Conservation (phyloP, 345 rosid genomes). For the Populus euphratica region DNA sequence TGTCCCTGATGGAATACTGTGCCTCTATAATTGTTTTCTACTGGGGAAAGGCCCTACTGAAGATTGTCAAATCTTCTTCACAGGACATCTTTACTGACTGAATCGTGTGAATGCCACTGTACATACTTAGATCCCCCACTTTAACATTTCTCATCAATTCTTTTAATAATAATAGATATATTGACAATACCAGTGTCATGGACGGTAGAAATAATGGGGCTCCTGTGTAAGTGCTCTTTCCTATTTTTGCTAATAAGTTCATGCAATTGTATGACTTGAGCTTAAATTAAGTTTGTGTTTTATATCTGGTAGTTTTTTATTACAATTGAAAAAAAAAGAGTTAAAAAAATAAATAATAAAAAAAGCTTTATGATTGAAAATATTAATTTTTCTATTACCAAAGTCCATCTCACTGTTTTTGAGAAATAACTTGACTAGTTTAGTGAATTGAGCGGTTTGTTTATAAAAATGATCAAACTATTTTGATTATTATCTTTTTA, state of each 20-base stretch:
- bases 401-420: accelerated
- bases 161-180: neutral
- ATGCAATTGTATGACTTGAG: neutral
- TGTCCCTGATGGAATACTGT: neutral
- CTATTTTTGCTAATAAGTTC: neutral
- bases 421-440: accelerated
- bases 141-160: neutral
- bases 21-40: constrained; percentile 1
- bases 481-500: no score
- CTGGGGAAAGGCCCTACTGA: neutral
- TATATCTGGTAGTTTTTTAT: no score
- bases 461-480: accelerated
- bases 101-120: neutral
- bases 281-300: no score
- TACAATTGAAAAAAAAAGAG: no score
- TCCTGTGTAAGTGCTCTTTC: neutral
- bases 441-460: no score
- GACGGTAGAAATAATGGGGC: neutral
- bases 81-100: neutral
- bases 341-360: no score
- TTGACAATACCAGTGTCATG: neutral
- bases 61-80: constrained; percentile 18
- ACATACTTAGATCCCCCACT: neutral
- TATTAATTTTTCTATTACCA: no score
- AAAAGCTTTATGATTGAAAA: accelerated